Base-by-base conservation (phyloP, 1,284 basidiomycete genomes). In the Amylostereum areolatum region DNA sequence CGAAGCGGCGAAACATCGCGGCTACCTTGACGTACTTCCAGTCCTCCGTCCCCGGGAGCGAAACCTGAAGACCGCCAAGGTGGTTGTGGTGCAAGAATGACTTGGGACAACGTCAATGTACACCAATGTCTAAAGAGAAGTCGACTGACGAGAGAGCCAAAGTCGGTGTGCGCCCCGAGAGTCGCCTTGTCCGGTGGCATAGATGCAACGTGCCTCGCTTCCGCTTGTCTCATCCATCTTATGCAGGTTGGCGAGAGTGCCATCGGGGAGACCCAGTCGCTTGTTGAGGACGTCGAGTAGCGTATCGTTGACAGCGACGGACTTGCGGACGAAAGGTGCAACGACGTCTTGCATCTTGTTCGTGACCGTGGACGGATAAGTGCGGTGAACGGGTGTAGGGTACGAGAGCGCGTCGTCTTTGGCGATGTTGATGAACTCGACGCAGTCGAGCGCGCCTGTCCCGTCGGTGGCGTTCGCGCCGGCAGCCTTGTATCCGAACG, bases 361-460 rank as follows among this genome's bases (percentile, higher is more conserved):
- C 32, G 76, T 72, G 12, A 80, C 76, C 0, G 75, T 71, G 0
- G 62, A 57, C 0, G 83, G 83, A 56, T 85, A 85, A 0, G 67
- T 66, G 25, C 82, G 74, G 34, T 77, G 72, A 8, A 68, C 71
- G 29, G 71, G 64, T 1, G 63, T 54, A 0, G 83, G 82, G 65
- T 72, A 85, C 0, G 78, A 71, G 0, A 85, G 59, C 0, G 71
- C 78, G 52, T 86, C 83, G 57, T 86, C 82, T 58, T 83, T 81
- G 0, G 83, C 67, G 24, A 86, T 63, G 56, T 86, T 85, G 53
- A 86, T 67, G 63, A 83, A 85, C 57, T 86, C 82, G 8, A 35
- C n/a, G 33, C 8, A n/a, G 8, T n/a, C 33, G n/a, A n/a, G 33
- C 8, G 33, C n/a, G n/a, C 33, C 33, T n/a, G 69, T 69, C 18